Evolutionary conservation across 306 rosid species (phyloP), one percentile per base, ranked within the genome.

Genomic region (Dalbergia cultrata): DNA sequence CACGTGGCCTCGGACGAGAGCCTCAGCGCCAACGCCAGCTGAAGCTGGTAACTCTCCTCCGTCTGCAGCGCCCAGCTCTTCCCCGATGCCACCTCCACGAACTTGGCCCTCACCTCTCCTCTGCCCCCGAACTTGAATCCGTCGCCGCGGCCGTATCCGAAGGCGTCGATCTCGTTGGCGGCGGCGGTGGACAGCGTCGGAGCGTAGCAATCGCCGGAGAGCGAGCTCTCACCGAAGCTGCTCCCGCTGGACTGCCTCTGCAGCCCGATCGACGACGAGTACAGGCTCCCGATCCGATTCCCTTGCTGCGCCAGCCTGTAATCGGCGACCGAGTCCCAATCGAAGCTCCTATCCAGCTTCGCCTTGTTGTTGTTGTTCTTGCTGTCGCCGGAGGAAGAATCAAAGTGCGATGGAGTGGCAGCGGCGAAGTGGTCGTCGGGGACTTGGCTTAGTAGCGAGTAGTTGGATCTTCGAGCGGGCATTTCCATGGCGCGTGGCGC

Each of bases 1-100:
- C 97, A 88, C 0, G 94, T 88, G 6, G 97, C 97, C 52, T 88
- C 94, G 2, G 90, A 89, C 0, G 94, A 88, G 47, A 93, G 86
- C 77, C 97, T 83, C 50, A 93, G 85, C 44, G 97, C 97, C 86
- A 93, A 74, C 67, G 96, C 97, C 74, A 87, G 53, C 89, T 93
- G 97, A 61, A 93, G 82, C 70, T 89, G 97, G 81, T 93, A 93
- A 75, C 94, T 88, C 93, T 93, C 97, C 88, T 91, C 94, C 52
- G 92, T 91, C 83, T 93, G 97, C 89, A 89, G 97, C 67, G 96
- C 97, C 97, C 97, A 93, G 86, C 94, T 91, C 92, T 89, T 93
- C 70, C 88, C 77, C 0, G 43, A 85, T 0, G 91, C 82, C 37
- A 43, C 59, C 9, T 79, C 92, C 67, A 75, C 31, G 41, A 71